phyloP scores from a whole-genome alignment of 805 yeast genomes.

The Cyberlindnera xylosilytica region DNA sequence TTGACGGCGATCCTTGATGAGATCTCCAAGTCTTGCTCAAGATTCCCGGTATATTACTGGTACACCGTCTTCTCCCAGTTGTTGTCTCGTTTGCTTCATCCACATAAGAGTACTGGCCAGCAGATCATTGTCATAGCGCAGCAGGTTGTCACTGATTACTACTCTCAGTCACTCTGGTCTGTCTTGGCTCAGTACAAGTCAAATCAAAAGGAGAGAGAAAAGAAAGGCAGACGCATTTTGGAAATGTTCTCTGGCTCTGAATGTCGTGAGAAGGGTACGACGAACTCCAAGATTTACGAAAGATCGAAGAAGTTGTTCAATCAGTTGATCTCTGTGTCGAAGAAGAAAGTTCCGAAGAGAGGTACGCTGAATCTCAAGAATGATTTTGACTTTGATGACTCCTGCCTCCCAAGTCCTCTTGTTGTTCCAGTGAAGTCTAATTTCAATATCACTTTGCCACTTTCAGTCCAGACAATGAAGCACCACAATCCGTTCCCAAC shows the following conservation, averaged over 20 bases:
- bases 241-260: conserved; percentile 28
- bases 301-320: conserved; percentile 27
- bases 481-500: conserved; percentile 43
- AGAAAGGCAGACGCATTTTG: conserved; percentile 44
- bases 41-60: conserved; percentile 60
- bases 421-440: conserved; percentile 76
- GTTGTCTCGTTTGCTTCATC: conserved; percentile 72
- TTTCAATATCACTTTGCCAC: conserved; percentile 63
- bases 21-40: conserved; percentile 40
- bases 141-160: conserved; percentile 60
- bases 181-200: conserved; percentile 71
- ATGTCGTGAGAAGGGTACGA: conserved; percentile 13
- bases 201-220: conserved; percentile 40
- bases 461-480: conserved; percentile 40
- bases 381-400: conserved; percentile 42
- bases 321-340: conserved; percentile 27
- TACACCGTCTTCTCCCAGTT: conserved; percentile 84
- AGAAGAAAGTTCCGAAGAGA: conserved; percentile 18
- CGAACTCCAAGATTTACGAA: conserved; percentile 18
- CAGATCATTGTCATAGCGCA: conserved; percentile 57
- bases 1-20: conserved; percentile 47
- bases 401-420: conserved; percentile 43
- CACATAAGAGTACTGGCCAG: conserved; percentile 51
- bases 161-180: conserved; percentile 84
- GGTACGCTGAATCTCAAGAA: conserved; percentile 28